Percentiles rank a stretch among this genome's conserved stretches.
Evolutionary conservation across 805 yeast genomes (phyloP).

Genomic region (Kodamaea kakaduensis): DNA sequence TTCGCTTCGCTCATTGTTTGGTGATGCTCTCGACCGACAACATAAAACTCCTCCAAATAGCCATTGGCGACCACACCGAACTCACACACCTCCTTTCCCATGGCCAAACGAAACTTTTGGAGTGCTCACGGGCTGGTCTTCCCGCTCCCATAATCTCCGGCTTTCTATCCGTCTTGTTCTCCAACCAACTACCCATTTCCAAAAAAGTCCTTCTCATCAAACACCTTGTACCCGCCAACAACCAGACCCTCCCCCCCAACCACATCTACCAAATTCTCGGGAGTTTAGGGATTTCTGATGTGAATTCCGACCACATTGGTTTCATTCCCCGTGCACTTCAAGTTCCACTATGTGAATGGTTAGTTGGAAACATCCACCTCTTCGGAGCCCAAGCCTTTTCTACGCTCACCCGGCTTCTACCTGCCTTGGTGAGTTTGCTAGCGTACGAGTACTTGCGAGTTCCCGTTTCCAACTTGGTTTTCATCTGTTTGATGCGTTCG

Average conservation of each 20-base stretch:
- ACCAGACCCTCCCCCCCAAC: background rate
- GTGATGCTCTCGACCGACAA: too few relatives aligned
- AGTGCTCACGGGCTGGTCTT: background rate
- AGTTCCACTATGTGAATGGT: slow-evolving; percentile 12
- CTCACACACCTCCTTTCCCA: too few relatives aligned
- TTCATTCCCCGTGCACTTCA: slow-evolving; percentile 7
- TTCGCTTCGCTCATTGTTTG: too few relatives aligned
- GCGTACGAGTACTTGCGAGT: slow-evolving; percentile 15
- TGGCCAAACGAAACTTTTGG: background rate
- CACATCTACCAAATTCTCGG: slow-evolving; percentile 11
- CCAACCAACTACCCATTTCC: slow-evolving; percentile 2
- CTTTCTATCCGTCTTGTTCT: slow-evolving; percentile 1
- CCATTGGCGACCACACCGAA: background rate
- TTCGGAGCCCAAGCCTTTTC: slow-evolving; percentile 8
- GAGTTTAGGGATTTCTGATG: slow-evolving; percentile 12
- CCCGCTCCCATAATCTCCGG: background rate
- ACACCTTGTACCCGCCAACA: slow-evolving; percentile 4
- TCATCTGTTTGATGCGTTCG: slow-evolving; percentile 8
- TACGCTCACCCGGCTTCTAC: slow-evolving; percentile 7
- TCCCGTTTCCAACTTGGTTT: slow-evolving; percentile 12
- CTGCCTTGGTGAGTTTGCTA: slow-evolving; percentile 11
- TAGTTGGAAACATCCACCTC: slow-evolving; percentile 9
- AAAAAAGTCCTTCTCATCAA: slow-evolving; percentile 3
- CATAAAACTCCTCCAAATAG: background rate
- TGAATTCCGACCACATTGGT: too few relatives aligned